Evolutionary conservation across 345 rosid species (phyloP).

Genomic region (Cardamine occulta): DNA sequence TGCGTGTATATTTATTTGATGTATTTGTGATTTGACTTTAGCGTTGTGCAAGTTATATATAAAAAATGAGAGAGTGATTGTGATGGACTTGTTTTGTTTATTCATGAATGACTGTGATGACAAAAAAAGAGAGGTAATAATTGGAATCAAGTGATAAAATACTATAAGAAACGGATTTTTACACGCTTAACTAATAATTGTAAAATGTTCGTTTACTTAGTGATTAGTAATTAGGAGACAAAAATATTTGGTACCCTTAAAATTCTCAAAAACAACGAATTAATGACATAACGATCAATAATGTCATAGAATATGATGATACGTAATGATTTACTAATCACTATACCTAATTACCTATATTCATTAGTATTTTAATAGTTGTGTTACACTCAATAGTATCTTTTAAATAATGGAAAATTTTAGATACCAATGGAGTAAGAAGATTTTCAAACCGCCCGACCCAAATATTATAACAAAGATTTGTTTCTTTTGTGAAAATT

Average conservation of each 20-base stretch:
- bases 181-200: no score
- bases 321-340: neutral
- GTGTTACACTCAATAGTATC: neutral
- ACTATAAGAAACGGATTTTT: no score
- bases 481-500: neutral
- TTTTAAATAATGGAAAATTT: neutral
- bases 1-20: constrained; percentile 26
- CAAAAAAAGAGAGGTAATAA: neutral
- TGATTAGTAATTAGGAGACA: neutral
- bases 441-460: constrained; percentile 24
- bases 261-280: neutral
- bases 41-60: constrained; percentile 9
- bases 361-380: constrained; percentile 6
- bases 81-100: neutral
- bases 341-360: constrained; percentile 5
- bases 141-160: neutral
- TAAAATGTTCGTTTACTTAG: neutral
- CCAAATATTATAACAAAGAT: neutral
- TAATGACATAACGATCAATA: constrained; percentile 7
- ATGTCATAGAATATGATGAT: constrained; percentile 8
- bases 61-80: constrained; percentile 4
- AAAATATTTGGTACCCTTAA: neutral
- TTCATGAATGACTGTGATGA: neutral
- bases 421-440: neutral
- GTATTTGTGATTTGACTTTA: constrained; percentile 20